Evolutionary conservation across 2,329 filamentous ascomycete species (phyloP).

Genomic region (Thielaviopsis populi): DNA sequence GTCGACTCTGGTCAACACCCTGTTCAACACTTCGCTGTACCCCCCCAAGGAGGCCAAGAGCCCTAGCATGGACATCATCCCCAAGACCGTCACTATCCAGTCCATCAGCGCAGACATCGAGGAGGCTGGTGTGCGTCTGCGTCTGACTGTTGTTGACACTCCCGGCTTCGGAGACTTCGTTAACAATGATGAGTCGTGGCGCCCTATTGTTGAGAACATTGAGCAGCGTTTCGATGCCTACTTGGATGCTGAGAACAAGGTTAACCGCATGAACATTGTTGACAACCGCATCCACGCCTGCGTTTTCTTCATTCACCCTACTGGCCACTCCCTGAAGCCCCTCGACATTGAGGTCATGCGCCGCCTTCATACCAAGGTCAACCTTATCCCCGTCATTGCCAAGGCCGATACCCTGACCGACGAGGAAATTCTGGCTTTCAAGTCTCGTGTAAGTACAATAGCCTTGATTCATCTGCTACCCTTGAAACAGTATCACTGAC

Average conservation of each 20-base stretch:
- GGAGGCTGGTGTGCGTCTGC: constrained; percentile 92
- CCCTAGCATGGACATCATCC: constrained; percentile 92
- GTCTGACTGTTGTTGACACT: constrained; percentile 92
- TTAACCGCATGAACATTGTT: constrained; percentile 99
- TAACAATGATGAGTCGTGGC: constrained; percentile 99
- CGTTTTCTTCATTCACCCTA: constrained; percentile 99
- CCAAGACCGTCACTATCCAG: constrained; percentile 92
- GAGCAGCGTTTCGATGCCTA: constrained; percentile 98
- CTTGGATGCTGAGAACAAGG: constrained; percentile 98
- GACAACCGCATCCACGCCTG: constrained; percentile 98
- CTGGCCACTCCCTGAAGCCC: constrained; percentile 94
- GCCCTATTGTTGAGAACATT: constrained; percentile 98
- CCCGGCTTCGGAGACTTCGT: constrained; percentile 98
- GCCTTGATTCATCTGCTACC: not conserved
- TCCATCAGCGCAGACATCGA: constrained; percentile 95
- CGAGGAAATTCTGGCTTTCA: constrained; percentile 88
- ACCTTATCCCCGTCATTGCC: constrained; percentile 96
- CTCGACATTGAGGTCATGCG: constrained; percentile 99
- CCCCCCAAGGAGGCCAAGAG: constrained; percentile 97
- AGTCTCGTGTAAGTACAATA: constrained; percentile 64
- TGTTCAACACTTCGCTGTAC: constrained; percentile 99
- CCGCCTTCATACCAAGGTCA: constrained; percentile 98
- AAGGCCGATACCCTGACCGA: constrained; percentile 97
- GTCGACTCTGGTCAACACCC: constrained; percentile 95
- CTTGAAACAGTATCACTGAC: constrained; percentile 9